phyloP scores from a whole-genome alignment of 192 early-diverging fungal genomes.

The Rhizophagus prolifer region DNA sequence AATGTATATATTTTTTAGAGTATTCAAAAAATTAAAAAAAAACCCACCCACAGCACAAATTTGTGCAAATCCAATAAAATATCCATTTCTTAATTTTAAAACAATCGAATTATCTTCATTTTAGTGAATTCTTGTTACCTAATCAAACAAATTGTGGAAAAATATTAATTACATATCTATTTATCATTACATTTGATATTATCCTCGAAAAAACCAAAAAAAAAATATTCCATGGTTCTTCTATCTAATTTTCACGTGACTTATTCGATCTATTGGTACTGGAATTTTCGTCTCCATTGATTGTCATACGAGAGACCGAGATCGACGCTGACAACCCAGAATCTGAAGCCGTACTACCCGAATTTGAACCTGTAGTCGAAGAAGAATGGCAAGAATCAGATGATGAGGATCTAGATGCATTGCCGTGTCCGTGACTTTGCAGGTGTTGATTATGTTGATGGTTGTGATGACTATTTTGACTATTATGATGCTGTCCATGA shows the following conservation, averaged over 20 bases:
- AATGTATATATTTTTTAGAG: not conserved
- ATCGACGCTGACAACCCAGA: slow-evolving; percentile 6
- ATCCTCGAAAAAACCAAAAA: not conserved
- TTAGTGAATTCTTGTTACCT: not conserved
- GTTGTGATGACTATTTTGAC: slow-evolving; percentile 16
- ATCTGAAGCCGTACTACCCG: slow-evolving; percentile 12
- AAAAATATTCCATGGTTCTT: not conserved
- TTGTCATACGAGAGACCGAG: not conserved
- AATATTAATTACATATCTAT: not conserved
- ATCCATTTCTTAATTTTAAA: not conserved
- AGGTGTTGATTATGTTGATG: slow-evolving; percentile 1
- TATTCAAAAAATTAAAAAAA: not conserved
- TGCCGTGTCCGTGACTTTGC: slow-evolving; percentile 8
- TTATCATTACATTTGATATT: not conserved
- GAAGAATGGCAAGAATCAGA: slow-evolving; percentile 29
- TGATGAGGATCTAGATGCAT: slow-evolving; percentile 18
- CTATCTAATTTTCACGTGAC: not conserved
- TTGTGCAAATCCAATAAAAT: slow-evolving; percentile 12
- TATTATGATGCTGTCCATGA: slow-evolving; percentile 28
- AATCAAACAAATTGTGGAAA: not conserved
- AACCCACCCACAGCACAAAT: slow-evolving; percentile 1
- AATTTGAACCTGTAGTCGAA: slow-evolving; percentile 17
- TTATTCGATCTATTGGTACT: slow-evolving; percentile 12
- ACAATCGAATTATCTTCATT: not conserved
- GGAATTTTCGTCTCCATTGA: not conserved